These are phyloP conservation scores for Saksenaea vasiformis DNA, from an alignment of 371 early-diverging fungal species.

Conservation along the genomic window DNA sequence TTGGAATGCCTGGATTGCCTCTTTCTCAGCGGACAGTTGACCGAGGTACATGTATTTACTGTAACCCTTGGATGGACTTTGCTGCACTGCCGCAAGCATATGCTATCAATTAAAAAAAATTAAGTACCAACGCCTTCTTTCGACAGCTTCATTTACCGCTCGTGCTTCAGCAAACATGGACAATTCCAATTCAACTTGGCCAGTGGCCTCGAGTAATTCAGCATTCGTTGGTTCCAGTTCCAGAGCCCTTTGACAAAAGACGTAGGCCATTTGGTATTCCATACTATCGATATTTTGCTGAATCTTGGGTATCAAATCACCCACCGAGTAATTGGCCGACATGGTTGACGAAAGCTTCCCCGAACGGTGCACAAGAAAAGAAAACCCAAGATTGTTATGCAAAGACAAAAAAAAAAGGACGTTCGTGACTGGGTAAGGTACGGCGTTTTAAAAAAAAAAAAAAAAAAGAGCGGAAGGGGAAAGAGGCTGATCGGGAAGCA, in stretches of 20 bases:
- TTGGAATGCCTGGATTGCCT: slow-evolving; percentile 79
- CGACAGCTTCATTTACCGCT: slow-evolving; percentile 50
- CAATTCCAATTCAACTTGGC: slow-evolving; percentile 76
- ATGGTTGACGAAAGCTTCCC: background rate
- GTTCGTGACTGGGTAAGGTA: no score
- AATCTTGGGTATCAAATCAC: slow-evolving; percentile 67
- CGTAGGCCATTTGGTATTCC: slow-evolving; percentile 72
- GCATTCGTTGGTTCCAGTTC: slow-evolving; percentile 64
- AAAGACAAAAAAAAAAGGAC: no score
- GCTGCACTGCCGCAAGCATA: slow-evolving; percentile 65
- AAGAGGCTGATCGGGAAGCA: no score
- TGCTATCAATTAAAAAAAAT: slow-evolving; percentile 46
- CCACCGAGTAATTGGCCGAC: slow-evolving; percentile 50
- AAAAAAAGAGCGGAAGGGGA: no score
- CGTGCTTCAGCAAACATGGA: slow-evolving; percentile 69
- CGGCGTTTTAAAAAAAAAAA: no score
- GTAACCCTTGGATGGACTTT: slow-evolving; percentile 70
- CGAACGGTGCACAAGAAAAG: background rate
- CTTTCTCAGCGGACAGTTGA: slow-evolving; percentile 78
- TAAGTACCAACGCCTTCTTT: no score
- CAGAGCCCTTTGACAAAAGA: slow-evolving; percentile 73
- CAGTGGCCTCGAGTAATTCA: slow-evolving; percentile 70
- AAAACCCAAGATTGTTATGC: no score
- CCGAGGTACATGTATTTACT: slow-evolving; percentile 91
- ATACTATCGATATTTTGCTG: slow-evolving; percentile 76